Conservation (phyloP, 2,329 filamentous ascomycete species). For the Raffaelea ambrosiae region DNA sequence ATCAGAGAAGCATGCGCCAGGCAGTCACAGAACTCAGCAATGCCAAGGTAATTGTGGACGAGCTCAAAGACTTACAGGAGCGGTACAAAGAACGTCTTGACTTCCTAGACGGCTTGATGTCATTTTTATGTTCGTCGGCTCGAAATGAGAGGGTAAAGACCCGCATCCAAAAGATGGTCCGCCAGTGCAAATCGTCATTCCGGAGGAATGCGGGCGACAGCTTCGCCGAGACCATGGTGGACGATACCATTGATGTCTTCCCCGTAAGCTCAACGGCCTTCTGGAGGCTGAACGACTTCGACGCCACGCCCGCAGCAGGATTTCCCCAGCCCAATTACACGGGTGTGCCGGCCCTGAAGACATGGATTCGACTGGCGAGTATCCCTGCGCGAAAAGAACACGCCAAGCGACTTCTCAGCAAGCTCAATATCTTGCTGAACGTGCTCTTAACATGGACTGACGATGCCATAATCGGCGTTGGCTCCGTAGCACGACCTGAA, state of each 20-base stretch:
- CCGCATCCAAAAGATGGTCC: no score
- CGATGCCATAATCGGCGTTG: not conserved
- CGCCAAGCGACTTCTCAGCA: slow-evolving; percentile 2
- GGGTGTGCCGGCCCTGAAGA: slow-evolving; percentile 5
- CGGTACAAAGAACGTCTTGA: no score
- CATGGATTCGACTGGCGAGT: slow-evolving; percentile 6
- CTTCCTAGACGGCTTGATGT: no score
- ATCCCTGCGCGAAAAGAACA: slow-evolving; percentile 3
- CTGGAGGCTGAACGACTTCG: not conserved
- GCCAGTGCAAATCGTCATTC: no score
- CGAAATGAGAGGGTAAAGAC: no score
- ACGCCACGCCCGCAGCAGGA: not conserved
- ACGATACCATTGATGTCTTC: slow-evolving; percentile 1
- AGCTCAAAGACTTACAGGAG: no score
- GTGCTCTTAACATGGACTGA: not conserved
- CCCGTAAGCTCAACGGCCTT: slow-evolving; percentile 6
- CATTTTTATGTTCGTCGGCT: no score
- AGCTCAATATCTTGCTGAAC: slow-evolving; percentile 3
- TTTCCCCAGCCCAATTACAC: slow-evolving; percentile 1
- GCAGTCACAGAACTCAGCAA: no score
- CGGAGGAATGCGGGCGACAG: no score
- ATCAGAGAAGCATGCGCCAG: no score
- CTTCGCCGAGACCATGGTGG: no score
- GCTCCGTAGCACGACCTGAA: not conserved
- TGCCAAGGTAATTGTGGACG: no score